Conservation (phyloP, 2,329 filamentous ascomycete genomes). For the Rosellinia necatrix region DNA sequence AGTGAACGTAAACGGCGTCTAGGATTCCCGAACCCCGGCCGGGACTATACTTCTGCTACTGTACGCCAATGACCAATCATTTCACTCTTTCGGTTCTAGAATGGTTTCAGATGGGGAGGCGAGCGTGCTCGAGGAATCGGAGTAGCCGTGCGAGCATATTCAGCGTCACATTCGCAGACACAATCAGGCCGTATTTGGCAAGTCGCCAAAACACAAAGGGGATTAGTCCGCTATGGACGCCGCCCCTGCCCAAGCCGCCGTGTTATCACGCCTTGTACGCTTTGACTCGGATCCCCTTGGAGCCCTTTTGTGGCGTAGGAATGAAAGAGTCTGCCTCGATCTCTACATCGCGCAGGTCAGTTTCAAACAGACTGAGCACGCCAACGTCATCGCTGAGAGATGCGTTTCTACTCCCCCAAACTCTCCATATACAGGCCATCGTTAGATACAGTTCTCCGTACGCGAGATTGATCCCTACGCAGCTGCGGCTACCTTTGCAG, state of each 20-base stretch:
- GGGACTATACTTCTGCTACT: too few species aligned
- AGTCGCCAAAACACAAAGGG: not conserved
- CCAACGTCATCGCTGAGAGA: conserved; percentile 1
- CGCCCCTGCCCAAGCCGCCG: too few species aligned
- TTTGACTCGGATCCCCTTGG: conserved; percentile 14
- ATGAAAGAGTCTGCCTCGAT: conserved; percentile 17
- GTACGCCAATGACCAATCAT: too few species aligned
- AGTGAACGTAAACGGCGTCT: too few species aligned
- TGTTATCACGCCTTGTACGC: conserved; percentile 7
- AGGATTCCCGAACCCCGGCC: too few species aligned
- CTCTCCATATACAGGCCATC: conserved; percentile 10
- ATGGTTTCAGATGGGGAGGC: too few species aligned
- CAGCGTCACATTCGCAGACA: too few species aligned
- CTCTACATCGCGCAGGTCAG: conserved; percentile 8
- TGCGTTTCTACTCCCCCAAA: conserved; percentile 8
- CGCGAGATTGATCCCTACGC: conserved; percentile 22
- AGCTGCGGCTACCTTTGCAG: conserved; percentile 19
- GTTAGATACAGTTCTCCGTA: conserved; percentile 9
- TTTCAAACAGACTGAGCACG: conserved; percentile 13
- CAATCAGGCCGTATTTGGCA: too few species aligned
- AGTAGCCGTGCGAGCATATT: too few species aligned
- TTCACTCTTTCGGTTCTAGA: not conserved
- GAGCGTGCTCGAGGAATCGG: too few species aligned
- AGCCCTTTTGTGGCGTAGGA: conserved; percentile 7
- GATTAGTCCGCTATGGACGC: too few species aligned